These are phyloP conservation scores for Aphanomyces astaci DNA, from an alignment of 352 stramenopile genomes.

Conservation along the genomic window DNA sequence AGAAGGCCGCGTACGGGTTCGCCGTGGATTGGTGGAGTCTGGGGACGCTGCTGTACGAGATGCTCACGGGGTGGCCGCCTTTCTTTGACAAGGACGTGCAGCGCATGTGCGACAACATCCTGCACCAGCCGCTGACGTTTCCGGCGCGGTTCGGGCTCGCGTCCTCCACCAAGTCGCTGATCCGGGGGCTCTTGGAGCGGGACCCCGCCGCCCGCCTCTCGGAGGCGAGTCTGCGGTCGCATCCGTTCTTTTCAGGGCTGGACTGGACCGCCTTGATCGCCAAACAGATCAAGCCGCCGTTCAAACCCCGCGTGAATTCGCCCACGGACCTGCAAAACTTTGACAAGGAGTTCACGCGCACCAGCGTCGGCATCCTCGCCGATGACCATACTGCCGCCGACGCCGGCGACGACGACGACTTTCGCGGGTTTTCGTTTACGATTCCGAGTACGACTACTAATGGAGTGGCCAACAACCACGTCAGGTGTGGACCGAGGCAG, in stretches of 20 bases:
- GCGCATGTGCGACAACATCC: conserved; percentile 88
- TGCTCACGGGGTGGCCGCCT: conserved; percentile 90
- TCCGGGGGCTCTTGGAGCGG: conserved; percentile 62
- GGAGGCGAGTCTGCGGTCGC: conserved; percentile 66
- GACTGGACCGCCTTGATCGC: conserved; percentile 68
- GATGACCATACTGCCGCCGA: not conserved
- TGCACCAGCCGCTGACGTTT: conserved; percentile 83
- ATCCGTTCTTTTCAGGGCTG: conserved; percentile 74
- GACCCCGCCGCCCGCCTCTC: conserved; percentile 31
- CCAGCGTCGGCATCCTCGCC: not conserved
- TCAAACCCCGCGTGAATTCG: conserved; percentile 73
- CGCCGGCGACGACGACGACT: conserved; percentile 53
- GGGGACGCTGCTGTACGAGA: conserved; percentile 91
- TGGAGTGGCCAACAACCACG: not conserved
- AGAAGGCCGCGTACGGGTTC: conserved; percentile 86
- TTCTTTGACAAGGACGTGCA: conserved; percentile 91
- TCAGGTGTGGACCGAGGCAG: not conserved
- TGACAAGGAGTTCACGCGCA: conserved; percentile 80
- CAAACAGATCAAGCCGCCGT: conserved; percentile 68
- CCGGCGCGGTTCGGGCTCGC: conserved; percentile 73
- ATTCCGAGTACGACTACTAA: conserved; percentile 15
- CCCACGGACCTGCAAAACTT: conserved; percentile 85
- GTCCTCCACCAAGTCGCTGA: conserved; percentile 66
- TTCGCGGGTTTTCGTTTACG: conserved; percentile 79
- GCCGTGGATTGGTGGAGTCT: conserved; percentile 92